These are phyloP conservation scores for Ogataea zsoltii DNA, from an alignment of 805 yeast genomes.

Conservation along the genomic window DNA sequence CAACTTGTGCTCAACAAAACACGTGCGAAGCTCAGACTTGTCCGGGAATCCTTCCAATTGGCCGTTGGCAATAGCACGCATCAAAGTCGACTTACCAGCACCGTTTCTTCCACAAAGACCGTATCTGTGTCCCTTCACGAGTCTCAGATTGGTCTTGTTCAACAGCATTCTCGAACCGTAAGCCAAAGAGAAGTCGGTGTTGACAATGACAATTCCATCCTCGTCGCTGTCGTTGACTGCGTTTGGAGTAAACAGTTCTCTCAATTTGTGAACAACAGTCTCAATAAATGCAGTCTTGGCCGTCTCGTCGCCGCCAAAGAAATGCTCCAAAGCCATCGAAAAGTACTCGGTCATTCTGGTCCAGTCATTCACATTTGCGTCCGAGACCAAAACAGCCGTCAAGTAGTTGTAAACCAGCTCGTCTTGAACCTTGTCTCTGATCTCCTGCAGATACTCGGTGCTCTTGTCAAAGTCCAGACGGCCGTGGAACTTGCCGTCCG, in stretches of 20 bases:
- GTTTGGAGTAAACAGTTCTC: conserved; percentile 54
- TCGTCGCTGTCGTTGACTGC: conserved; percentile 60
- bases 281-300: conserved; percentile 43
- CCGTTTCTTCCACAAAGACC: conserved; percentile 99
- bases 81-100: conserved; percentile 96
- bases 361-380: conserved; percentile 76
- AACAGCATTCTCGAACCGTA: conserved; percentile 97
- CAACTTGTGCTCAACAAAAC: conserved; percentile 95
- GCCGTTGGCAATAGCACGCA: conserved; percentile 96
- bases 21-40: conserved; percentile 79
- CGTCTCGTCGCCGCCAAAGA: conserved; percentile 33
- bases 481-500: conserved; percentile 76
- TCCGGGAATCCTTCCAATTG: conserved; percentile 97
- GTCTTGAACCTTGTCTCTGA: conserved; percentile 35
- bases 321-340: conserved; percentile 38
- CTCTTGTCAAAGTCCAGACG: conserved; percentile 62
- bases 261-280: conserved; percentile 46
- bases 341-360: conserved; percentile 58
- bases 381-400: conserved; percentile 53
- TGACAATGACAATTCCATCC: conserved; percentile 89
- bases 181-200: conserved; percentile 92
- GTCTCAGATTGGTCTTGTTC: conserved; percentile 85
- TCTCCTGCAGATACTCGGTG: conserved; percentile 39
- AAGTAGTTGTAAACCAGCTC: conserved; percentile 49
- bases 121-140: conserved; percentile 92